Evolutionary conservation across 164 flowering plant species (phyloP).

Genomic region (Tetrastigma voinierianum): DNA sequence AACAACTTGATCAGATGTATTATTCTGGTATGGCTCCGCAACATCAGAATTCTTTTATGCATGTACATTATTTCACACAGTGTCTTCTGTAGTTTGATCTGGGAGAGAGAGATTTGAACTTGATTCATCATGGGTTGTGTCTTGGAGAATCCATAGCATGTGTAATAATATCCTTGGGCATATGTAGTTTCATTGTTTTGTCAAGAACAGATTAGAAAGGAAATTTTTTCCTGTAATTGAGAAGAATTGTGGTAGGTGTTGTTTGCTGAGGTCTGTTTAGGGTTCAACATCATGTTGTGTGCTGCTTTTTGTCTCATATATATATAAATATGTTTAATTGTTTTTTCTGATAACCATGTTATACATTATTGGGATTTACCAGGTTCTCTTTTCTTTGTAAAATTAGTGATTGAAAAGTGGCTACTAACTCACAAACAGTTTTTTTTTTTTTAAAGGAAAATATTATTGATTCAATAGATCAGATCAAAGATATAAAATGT

Average conservation of each 20-base stretch:
- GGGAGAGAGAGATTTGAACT: constrained; percentile 9
- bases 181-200: neutral
- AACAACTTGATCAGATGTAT: constrained; percentile 2
- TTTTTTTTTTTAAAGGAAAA: too few relatives aligned
- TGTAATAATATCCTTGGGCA: neutral
- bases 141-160: constrained; percentile 7
- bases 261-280: neutral
- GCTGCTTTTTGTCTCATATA: too few relatives aligned
- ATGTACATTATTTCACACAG: constrained; percentile 14
- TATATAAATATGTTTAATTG: too few relatives aligned
- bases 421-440: too few relatives aligned
- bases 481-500: too few relatives aligned
- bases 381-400: too few relatives aligned
- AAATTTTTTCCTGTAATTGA: constrained; percentile 9
- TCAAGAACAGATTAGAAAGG: constrained; percentile 4
- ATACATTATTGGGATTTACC: too few relatives aligned
- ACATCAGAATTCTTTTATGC: constrained; percentile 16
- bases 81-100: constrained; percentile 8
- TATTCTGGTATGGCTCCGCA: constrained; percentile 23
- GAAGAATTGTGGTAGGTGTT: too few relatives aligned
- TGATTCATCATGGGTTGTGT: too few relatives aligned
- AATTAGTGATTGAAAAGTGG: too few relatives aligned
- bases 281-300: constrained; percentile 1
- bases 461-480: too few relatives aligned
- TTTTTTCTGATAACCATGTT: too few relatives aligned